phyloP scores from a whole-genome alignment of 108 stramenopile genomes.

The Seminavis robusta region DNA sequence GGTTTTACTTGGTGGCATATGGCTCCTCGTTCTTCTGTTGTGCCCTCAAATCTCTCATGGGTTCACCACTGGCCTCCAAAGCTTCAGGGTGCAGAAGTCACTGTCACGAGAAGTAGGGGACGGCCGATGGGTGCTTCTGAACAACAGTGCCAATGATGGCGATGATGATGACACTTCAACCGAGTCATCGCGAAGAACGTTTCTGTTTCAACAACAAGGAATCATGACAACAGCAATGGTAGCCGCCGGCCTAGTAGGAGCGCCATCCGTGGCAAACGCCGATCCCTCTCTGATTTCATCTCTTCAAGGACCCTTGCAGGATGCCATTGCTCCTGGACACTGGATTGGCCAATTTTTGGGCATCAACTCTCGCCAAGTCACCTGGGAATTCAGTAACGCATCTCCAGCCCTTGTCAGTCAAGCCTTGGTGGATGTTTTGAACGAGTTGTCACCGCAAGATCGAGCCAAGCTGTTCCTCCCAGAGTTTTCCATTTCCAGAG shows the following conservation, averaged over 20 bases:
- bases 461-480: slow-evolving; percentile 15
- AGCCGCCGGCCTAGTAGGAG: background rate
- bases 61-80: no score
- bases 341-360: slow-evolving; percentile 21
- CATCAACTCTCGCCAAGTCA: background rate
- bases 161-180: no score
- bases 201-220: no score
- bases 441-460: slow-evolving; percentile 6
- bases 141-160: no score
- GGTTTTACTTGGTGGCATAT: no score
- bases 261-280: background rate
- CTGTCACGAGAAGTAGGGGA: no score
- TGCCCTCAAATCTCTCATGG: no score
- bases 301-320: slow-evolving; percentile 14
- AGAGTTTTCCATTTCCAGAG: slow-evolving; percentile 4
- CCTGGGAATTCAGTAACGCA: slow-evolving; percentile 13
- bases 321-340: slow-evolving; percentile 19
- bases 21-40: no score
- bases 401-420: slow-evolving; percentile 2
- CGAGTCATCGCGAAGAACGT: no score
- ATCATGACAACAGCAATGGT: background rate
- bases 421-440: slow-evolving; percentile 16
- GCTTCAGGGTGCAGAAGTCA: no score
- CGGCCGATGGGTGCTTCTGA: no score
- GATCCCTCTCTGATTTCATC: slow-evolving; percentile 8